A percentile compares a stretch with the other conserved stretches of the same genome.
These are phyloP conservation scores for Gracilaria vermiculophylla DNA, from an alignment of 23 red algal genomes.

Conservation along the genomic window DNA sequence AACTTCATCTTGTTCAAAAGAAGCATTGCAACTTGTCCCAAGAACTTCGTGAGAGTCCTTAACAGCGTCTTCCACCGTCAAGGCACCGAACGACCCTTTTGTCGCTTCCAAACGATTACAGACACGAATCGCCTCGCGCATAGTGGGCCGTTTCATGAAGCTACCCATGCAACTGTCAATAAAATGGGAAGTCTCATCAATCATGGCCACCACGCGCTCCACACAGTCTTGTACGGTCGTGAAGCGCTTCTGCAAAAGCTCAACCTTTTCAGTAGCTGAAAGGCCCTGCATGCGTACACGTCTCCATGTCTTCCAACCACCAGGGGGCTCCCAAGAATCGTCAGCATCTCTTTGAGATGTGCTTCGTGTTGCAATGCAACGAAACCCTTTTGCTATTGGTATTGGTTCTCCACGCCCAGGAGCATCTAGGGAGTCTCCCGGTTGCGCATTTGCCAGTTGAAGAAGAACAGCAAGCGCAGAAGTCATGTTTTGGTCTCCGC, in stretches of 20 bases:
- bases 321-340: slow-evolving; percentile 56
- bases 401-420: slow-evolving; percentile 65
- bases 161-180: neutral
- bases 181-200: neutral
- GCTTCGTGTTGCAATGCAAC: slow-evolving; percentile 76
- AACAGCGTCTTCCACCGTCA: slow-evolving; percentile 51
- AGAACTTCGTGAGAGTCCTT: slow-evolving; percentile 68
- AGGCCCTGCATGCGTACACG: slow-evolving; percentile 36
- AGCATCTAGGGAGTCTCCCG: slow-evolving; percentile 56
- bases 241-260: slow-evolving; percentile 53
- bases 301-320: slow-evolving; percentile 59
- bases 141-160: neutral
- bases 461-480: slow-evolving; percentile 46
- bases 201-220: slow-evolving; percentile 37
- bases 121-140: slow-evolving; percentile 72
- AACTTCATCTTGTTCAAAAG: neutral
- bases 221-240: slow-evolving; percentile 36
- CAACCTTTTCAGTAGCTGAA: slow-evolving; percentile 7
- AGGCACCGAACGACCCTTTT: neutral
- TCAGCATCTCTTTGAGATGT: slow-evolving; percentile 13
- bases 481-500: neutral
- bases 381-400: slow-evolving; percentile 59
- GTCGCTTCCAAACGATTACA: slow-evolving; percentile 42
- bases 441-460: slow-evolving; percentile 46
- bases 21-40: neutral